Percentiles rank a stretch among this genome's conserved stretches.
phyloP scores from a whole-genome alignment of 2,329 filamentous ascomycete species.

The Calonectria crousiana region DNA sequence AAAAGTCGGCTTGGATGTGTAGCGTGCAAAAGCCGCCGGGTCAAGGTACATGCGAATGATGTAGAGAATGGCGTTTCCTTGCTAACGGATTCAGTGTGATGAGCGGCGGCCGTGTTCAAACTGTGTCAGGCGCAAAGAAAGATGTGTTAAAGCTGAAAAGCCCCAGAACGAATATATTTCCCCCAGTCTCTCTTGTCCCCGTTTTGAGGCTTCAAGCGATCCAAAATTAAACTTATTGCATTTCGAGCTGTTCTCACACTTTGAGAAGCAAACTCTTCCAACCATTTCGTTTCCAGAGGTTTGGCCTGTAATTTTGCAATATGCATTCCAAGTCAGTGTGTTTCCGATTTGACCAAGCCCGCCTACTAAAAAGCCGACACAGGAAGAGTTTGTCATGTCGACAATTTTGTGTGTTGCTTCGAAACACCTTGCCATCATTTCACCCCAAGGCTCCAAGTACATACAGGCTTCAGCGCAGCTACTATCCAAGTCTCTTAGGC shows the following conservation, averaged over 20 bases:
- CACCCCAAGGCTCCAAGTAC: not conserved
- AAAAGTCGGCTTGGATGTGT: constrained; percentile 11
- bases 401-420: constrained; percentile 9
- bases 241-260: constrained; percentile 10
- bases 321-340: constrained; percentile 9
- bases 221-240: constrained; percentile 13
- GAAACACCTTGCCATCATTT: not conserved
- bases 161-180: not conserved
- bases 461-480: not conserved
- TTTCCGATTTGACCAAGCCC: not conserved
- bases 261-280: constrained; percentile 6
- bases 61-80: not conserved
- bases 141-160: not conserved
- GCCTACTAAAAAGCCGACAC: not conserved
- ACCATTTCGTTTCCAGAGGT: constrained; percentile 8
- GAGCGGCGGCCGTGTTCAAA: constrained; percentile 2
- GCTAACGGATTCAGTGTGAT: constrained; percentile 2
- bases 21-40: constrained; percentile 4
- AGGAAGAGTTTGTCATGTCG: constrained; percentile 17
- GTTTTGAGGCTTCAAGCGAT: not conserved
- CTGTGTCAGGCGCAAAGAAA: constrained; percentile 3
- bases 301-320: constrained; percentile 12
- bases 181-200: not conserved
- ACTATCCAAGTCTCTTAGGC: not conserved
- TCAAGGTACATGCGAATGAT: not conserved